phyloP scores from a whole-genome alignment of 805 yeast species.

The Ogataea corticis region DNA sequence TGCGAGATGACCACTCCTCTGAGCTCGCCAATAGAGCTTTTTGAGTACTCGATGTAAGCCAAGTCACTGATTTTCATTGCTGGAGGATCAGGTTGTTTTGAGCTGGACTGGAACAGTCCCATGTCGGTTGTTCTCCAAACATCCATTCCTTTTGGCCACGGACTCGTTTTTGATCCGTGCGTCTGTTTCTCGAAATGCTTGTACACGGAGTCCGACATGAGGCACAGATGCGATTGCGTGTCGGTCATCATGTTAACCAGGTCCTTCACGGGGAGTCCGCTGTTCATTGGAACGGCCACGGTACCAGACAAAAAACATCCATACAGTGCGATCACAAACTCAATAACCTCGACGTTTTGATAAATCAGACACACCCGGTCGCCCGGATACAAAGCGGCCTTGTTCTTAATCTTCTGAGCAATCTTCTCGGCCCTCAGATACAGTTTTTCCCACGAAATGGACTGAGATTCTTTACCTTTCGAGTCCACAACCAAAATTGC shows the following conservation, averaged over 20 bases:
- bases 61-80: slow-evolving; percentile 74
- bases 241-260: slow-evolving; percentile 67
- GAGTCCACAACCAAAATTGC: slow-evolving; percentile 75
- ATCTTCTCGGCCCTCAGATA: slow-evolving; percentile 82
- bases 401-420: slow-evolving; percentile 78
- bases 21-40: slow-evolving; percentile 86
- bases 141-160: slow-evolving; percentile 73
- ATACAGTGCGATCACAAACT: slow-evolving; percentile 79
- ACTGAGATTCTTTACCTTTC: slow-evolving; percentile 75
- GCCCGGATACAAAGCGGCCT: slow-evolving; percentile 70
- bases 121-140: slow-evolving; percentile 87
- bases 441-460: slow-evolving; percentile 88
- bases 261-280: slow-evolving; percentile 67
- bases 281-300: slow-evolving; percentile 90
- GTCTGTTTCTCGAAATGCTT: slow-evolving; percentile 71
- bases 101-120: slow-evolving; percentile 64
- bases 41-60: slow-evolving; percentile 90
- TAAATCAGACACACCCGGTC: slow-evolving; percentile 85
- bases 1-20: slow-evolving; percentile 94
- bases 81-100: slow-evolving; percentile 59
- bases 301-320: slow-evolving; percentile 94
- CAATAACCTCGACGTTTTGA: slow-evolving; percentile 79
- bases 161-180: slow-evolving; percentile 24
- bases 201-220: slow-evolving; percentile 77
- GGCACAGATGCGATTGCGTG: slow-evolving; percentile 74